These are phyloP conservation scores for Lentinula aciculospora DNA, from an alignment of 768 basidiomycete genomes.

Conservation along the genomic window DNA sequence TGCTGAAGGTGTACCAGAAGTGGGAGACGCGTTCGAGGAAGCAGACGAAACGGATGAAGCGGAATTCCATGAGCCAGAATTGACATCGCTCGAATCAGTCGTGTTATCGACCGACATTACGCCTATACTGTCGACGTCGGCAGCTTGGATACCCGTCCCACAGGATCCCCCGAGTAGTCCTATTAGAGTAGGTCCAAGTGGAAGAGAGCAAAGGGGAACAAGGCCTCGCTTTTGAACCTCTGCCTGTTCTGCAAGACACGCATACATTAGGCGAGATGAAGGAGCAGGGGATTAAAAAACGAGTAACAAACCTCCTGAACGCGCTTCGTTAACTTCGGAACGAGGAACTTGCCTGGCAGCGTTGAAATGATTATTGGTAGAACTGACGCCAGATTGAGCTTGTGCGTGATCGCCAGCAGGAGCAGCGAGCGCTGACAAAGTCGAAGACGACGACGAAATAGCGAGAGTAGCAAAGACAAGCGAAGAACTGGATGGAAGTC, in stretches of 20 bases:
- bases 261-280: background rate
- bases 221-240: background rate
- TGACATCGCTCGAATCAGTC: background rate
- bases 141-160: background rate
- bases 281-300: background rate
- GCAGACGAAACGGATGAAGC: background rate
- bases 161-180: background rate
- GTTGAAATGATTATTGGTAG: slow-evolving; percentile 6
- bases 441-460: slow-evolving; percentile 43
- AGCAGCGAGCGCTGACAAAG: slow-evolving; percentile 27
- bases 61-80: background rate
- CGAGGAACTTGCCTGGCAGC: slow-evolving; percentile 7
- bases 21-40: background rate
- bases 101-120: background rate
- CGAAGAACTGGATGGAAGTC: slow-evolving; percentile 41
- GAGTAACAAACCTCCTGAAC: background rate
- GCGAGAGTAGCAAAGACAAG: slow-evolving; percentile 42
- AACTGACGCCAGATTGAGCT: slow-evolving; percentile 10
- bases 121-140: background rate
- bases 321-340: background rate
- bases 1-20: background rate
- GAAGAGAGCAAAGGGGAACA: background rate
- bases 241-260: background rate
- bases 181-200: background rate
- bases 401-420: slow-evolving; percentile 28